Percentiles rank a stretch among this genome's conserved stretches.
Conservation (phyloP, 192 early-diverging fungal species). For the Dimargaris cristalligena region DNA sequence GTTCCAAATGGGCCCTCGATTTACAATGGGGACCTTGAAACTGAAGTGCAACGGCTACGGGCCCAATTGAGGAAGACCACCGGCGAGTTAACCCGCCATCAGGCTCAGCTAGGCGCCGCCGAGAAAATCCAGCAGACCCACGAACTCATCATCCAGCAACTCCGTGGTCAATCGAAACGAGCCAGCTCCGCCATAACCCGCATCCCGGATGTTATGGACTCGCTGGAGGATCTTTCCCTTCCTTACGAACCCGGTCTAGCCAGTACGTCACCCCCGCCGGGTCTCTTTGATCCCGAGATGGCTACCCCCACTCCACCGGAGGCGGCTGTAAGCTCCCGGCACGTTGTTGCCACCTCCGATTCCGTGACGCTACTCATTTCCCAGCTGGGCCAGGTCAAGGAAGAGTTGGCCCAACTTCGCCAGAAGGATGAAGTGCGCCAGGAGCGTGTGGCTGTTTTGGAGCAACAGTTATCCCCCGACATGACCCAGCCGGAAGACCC, state of each 20-base stretch:
- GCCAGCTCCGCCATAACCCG: neutral
- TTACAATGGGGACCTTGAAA: neutral
- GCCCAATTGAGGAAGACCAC: neutral
- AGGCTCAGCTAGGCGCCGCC: slow-evolving; percentile 4
- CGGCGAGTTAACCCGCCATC: neutral
- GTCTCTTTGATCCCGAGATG: no score
- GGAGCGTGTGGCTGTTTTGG: neutral
- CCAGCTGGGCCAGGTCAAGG: slow-evolving; percentile 4
- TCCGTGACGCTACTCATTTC: neutral
- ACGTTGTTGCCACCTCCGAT: neutral
- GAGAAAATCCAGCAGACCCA: slow-evolving; percentile 7
- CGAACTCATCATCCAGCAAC: slow-evolving; percentile 2
- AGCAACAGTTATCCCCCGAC: no score
- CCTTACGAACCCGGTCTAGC: neutral
- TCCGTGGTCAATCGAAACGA: neutral
- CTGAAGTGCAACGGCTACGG: neutral
- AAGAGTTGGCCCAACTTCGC: slow-evolving; percentile 2
- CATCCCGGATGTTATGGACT: neutral
- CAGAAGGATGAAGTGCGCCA: neutral
- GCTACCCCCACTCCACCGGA: neutral
- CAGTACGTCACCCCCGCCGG: neutral
- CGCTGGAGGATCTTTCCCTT: neutral
- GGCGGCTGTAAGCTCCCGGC: neutral
- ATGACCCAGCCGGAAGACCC: no score
- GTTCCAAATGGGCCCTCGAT: no score